Evolutionary conservation across 1,139 yeast genomes (phyloP).

Genomic region (Magnusiomyces clavatus): DNA sequence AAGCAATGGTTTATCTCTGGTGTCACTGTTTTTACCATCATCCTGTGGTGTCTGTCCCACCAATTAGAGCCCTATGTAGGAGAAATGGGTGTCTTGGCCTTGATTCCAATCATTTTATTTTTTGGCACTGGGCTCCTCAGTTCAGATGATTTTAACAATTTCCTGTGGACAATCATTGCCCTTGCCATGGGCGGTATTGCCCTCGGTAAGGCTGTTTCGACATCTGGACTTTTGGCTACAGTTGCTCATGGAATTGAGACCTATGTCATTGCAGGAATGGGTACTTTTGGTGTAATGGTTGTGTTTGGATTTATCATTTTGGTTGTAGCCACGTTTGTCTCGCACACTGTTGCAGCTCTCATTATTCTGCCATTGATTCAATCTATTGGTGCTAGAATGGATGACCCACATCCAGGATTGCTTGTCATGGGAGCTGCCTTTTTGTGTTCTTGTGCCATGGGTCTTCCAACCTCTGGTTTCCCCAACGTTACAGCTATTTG

Average conservation of each 20-base stretch:
- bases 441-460: constrained; percentile 90
- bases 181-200: constrained; percentile 97
- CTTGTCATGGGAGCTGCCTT: constrained; percentile 80
- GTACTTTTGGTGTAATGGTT: constrained; percentile 59
- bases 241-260: constrained; percentile 63
- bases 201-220: constrained; percentile 82
- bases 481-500: constrained; percentile 95
- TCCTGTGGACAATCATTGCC: constrained; percentile 88
- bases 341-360: constrained; percentile 93
- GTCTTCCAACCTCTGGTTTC: constrained; percentile 91
- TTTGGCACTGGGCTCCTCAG: constrained; percentile 82
- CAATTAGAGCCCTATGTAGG: constrained; percentile 67
- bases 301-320: constrained; percentile 74
- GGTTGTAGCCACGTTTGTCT: constrained; percentile 84
- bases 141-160: constrained; percentile 83
- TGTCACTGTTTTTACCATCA: constrained; percentile 63
- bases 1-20: constrained; percentile 62
- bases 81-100: constrained; percentile 82
- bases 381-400: constrained; percentile 70
- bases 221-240: constrained; percentile 76
- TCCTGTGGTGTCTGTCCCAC: constrained; percentile 78
- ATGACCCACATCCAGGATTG: constrained; percentile 59
- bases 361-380: constrained; percentile 83
- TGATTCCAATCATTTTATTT: constrained; percentile 73
- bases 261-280: constrained; percentile 46